Evolutionary conservation across 139 green algal genomes (phyloP), one percentile per base, ranked within the genome.

Genomic region (Picochlorum sp.): DNA sequence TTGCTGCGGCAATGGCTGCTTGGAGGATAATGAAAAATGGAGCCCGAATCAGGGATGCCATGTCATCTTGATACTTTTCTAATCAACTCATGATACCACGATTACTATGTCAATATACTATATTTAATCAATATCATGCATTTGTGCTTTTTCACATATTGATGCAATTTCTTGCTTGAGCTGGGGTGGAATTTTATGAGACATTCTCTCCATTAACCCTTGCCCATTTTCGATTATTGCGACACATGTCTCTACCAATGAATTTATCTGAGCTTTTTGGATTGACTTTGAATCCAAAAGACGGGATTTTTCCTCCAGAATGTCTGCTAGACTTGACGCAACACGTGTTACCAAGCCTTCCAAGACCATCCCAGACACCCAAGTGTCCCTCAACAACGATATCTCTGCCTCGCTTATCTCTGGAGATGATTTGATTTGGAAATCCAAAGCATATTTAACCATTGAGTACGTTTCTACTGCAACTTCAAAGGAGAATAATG

Each of bases 21-120:
- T 79, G 82, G 32, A 82, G 82, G 52, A 82, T 92, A 20, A 71
- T 92, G 58, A 68, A 70, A 34, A 84, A 74, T 7, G 73, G 73
- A 0, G 58, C 56, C 6, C 73, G 71, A 30, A 65, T 78, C n/a
- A 37, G 74, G 10, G 47, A 28, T 47, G 56, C 14, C 13, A n/a
- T 23, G 28, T 23, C 20, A 20, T 15, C 51, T 59, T 20, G 51
- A 54, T 41, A 41, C 34, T 13, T 9, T 41, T 41, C 9, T 41
- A 28, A 28, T 41, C 7, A 41, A 41, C 8, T 1, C 34, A 41
- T 41, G 34, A 41, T 41, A 41, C 34, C 34, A 41, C 8, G 34
- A 41, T 41, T 41, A 41, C 34, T 41, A 41, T 41, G 34, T 41
- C 34, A 41, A 41, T 41, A 41, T 41, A 13, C 34, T 41, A 13